Evolutionary conservation across 2,329 filamentous ascomycete species (phyloP).

Genomic region (Pseudogymnoascus sp.): DNA sequence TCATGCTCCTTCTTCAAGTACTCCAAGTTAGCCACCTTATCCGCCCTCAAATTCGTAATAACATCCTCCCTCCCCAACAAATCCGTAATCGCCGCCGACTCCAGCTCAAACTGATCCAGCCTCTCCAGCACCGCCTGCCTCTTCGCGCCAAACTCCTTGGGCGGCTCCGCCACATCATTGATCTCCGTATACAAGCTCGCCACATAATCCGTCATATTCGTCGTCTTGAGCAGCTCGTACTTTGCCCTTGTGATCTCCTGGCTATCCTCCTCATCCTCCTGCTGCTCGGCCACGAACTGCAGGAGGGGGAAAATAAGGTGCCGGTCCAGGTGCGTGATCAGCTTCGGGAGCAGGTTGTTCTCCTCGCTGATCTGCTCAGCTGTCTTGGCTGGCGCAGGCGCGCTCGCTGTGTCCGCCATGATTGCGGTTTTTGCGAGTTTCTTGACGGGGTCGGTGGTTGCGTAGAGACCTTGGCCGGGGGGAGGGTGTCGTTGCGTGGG

Average conservation of each 20-base stretch:
- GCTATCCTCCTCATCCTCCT: conserved; percentile 59
- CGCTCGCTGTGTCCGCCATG: conserved; percentile 40
- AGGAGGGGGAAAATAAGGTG: conserved; percentile 95
- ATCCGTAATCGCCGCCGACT: conserved; percentile 81
- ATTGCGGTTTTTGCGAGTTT: conserved; percentile 23
- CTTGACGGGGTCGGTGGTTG: conserved; percentile 3
- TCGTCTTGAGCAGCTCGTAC: conserved; percentile 89
- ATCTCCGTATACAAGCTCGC: conserved; percentile 86
- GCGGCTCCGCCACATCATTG: conserved; percentile 67
- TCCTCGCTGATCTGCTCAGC: conserved; percentile 42
- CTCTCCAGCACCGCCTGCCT: conserved; percentile 78
- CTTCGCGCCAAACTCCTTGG: conserved; percentile 81
- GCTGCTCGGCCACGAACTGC: conserved; percentile 75
- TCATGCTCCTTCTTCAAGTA: conserved; percentile 95
- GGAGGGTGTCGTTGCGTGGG: conserved; percentile 8
- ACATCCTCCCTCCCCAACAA: conserved; percentile 84
- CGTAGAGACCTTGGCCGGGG: background rate
- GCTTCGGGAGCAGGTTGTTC: conserved; percentile 64
- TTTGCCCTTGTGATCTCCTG: conserved; percentile 75
- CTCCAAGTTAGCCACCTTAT: conserved; percentile 98
- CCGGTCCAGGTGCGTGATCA: conserved; percentile 87
- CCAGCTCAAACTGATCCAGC: conserved; percentile 76
- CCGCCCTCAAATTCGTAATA: conserved; percentile 80
- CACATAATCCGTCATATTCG: conserved; percentile 98
- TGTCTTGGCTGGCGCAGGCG: conserved; percentile 31